Evolutionary conservation across 768 basidiomycete genomes (phyloP).

Genomic region (Suillus tomentosus): DNA sequence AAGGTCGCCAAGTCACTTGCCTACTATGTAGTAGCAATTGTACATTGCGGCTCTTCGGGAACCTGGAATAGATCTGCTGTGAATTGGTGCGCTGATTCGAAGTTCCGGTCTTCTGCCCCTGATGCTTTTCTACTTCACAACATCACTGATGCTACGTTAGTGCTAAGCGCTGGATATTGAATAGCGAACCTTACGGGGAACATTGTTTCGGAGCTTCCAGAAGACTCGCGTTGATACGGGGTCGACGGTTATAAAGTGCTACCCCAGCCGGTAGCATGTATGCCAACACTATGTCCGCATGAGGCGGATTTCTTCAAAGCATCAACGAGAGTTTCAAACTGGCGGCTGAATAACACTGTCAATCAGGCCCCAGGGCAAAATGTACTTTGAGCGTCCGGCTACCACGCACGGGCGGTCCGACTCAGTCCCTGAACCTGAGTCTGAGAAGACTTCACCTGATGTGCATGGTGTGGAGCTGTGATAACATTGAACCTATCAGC

Average conservation of each 20-base stretch:
- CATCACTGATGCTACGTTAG: not conserved
- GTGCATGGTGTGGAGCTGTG: not conserved
- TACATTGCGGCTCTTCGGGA: not conserved
- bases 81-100: not conserved
- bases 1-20: not conserved
- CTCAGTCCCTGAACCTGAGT: not conserved
- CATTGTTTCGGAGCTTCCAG: slow-evolving; percentile 2
- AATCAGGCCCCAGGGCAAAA: not conserved
- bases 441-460: not conserved
- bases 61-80: not conserved
- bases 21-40: not conserved
- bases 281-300: not conserved
- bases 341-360: not conserved
- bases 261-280: not conserved
- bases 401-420: not conserved
- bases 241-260: not conserved
- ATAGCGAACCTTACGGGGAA: not conserved
- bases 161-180: not conserved
- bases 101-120: not conserved
- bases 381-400: not conserved
- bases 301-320: not conserved
- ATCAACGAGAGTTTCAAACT: slow-evolving; percentile 2
- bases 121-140: not conserved
- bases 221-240: not conserved
- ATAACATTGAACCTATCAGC: not conserved